phyloP scores from a whole-genome alignment of 2,329 filamentous ascomycete species.

The Talaromyces sp. region DNA sequence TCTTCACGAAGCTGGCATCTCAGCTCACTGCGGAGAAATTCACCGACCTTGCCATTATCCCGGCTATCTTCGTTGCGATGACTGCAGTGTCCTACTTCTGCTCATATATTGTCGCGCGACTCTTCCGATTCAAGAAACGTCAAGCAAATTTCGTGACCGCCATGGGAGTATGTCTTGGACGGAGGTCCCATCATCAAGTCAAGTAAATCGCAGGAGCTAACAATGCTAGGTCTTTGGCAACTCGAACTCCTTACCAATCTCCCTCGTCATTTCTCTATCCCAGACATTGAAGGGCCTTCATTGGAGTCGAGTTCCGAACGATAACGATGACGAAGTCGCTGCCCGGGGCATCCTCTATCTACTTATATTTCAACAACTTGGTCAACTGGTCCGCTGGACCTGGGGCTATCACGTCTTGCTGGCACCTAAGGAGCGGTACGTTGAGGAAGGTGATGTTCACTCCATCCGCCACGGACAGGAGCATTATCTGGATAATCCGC shows the following conservation, averaged over 20 bases:
- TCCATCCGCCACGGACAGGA: constrained; percentile 37
- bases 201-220: neutral
- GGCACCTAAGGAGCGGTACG: constrained; percentile 65
- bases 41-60: constrained; percentile 84
- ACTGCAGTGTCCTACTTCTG: constrained; percentile 80
- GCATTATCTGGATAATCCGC: constrained; percentile 38
- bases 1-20: constrained; percentile 94
- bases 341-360: constrained; percentile 92
- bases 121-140: constrained; percentile 76
- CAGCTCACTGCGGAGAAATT: constrained; percentile 91
- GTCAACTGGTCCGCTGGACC: constrained; percentile 91
- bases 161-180: constrained; percentile 65
- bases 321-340: constrained; percentile 92
- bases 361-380: constrained; percentile 94
- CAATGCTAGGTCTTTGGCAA: constrained; percentile 74
- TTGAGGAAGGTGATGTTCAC: constrained; percentile 39
- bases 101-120: constrained; percentile 63
- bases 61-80: constrained; percentile 86
- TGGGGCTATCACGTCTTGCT: constrained; percentile 96
- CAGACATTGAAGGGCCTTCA: constrained; percentile 88
- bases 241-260: constrained; percentile 96
- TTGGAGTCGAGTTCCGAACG: constrained; percentile 84
- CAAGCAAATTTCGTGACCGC: constrained; percentile 92
- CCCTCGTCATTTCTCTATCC: constrained; percentile 86
- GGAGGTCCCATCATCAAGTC: neutral